Conservation (phyloP, 331 rosid genomes). For the Malus hybrid region DNA sequence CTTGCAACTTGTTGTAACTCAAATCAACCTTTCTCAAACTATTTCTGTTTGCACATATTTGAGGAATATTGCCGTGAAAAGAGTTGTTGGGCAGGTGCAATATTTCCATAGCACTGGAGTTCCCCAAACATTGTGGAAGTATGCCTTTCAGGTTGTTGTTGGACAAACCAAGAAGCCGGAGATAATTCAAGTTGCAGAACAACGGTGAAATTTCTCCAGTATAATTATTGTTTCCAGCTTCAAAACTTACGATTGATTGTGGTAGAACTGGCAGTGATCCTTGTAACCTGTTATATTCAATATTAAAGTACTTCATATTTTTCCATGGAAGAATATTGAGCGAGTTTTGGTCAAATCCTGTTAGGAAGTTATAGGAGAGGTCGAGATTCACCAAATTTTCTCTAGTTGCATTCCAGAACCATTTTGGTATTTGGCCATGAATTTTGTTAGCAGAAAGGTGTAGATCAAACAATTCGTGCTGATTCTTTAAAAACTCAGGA, state of each 20-base stretch:
- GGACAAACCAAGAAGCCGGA: not conserved
- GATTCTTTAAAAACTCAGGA: not conserved
- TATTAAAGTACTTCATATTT: no score
- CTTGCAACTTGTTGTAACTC: not conserved
- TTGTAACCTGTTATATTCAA: no score
- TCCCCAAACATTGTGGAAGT: not conserved
- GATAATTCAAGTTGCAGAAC: no score
- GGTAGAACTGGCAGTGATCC: not conserved
- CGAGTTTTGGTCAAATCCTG: no score
- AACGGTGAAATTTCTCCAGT: no score
- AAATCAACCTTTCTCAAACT: not conserved
- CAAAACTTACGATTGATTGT: not conserved
- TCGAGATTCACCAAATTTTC: fast-evolving
- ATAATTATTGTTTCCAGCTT: not conserved
- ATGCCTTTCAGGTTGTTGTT: not conserved
- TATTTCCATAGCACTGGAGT: not conserved
- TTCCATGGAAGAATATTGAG: not conserved
- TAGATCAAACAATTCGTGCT: not conserved
- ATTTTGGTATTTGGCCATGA: not conserved
- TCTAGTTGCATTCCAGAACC: not conserved
- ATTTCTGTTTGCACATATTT: not conserved
- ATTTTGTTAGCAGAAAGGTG: not conserved
- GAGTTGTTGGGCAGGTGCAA: not conserved
- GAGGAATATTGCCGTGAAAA: not conserved
- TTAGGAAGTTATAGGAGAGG: not conserved